Evolutionary conservation across 805 yeast species (phyloP).

Genomic region (Candida maris): DNA sequence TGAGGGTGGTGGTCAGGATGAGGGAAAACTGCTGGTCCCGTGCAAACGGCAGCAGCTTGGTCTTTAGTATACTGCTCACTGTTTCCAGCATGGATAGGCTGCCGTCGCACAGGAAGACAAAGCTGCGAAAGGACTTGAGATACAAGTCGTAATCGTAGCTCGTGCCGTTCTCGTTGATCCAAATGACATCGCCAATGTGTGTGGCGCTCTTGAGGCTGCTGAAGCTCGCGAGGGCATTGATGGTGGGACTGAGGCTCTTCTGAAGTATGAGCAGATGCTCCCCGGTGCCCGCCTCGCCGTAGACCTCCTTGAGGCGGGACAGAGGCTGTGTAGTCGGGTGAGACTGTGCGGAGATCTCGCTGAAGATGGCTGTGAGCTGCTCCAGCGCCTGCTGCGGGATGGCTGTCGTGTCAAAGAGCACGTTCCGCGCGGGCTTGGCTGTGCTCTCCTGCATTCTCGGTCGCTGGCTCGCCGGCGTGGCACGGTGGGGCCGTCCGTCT

Average conservation of each 20-base stretch:
- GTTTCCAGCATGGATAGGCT: slow-evolving; percentile 9
- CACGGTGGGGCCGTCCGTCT: too few relatives aligned
- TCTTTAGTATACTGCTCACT: slow-evolving; percentile 12
- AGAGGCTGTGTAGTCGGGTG: neutral
- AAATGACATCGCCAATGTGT: slow-evolving; percentile 25
- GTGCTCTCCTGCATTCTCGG: neutral
- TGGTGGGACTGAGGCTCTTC: slow-evolving; percentile 19
- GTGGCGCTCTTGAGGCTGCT: slow-evolving; percentile 24
- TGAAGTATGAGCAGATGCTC: slow-evolving; percentile 25
- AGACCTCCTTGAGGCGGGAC: neutral
- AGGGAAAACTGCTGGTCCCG: slow-evolving; percentile 17
- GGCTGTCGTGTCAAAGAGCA: slow-evolving; percentile 13
- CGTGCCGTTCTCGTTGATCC: slow-evolving; percentile 23
- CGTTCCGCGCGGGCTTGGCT: slow-evolving; percentile 1
- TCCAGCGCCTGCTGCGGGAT: slow-evolving; percentile 10
- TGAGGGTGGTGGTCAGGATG: slow-evolving; percentile 8
- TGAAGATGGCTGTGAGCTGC: slow-evolving; percentile 18
- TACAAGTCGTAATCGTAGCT: slow-evolving; percentile 18
- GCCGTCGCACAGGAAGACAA: slow-evolving; percentile 24
- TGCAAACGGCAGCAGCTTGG: slow-evolving; percentile 16
- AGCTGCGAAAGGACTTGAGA: slow-evolving; percentile 15
- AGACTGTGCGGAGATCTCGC: slow-evolving; percentile 7
- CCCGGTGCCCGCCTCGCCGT: neutral
- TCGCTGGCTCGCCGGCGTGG: too few relatives aligned
- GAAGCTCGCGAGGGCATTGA: slow-evolving; percentile 28